phyloP scores from a whole-genome alignment of 495 filamentous ascomycete genomes.

The Friedmanniomyces endolithicus region DNA sequence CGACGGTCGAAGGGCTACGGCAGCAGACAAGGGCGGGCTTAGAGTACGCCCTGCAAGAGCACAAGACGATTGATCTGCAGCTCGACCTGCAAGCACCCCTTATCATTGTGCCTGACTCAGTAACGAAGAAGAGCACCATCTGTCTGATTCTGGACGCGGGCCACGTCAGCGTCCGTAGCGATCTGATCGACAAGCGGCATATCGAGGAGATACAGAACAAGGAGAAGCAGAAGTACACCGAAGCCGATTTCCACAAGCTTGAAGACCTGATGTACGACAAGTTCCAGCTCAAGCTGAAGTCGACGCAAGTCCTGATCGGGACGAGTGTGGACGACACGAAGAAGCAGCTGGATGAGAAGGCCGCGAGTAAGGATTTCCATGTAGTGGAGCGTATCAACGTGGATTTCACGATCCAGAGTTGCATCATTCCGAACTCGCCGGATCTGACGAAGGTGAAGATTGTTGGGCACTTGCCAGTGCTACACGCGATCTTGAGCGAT shows the following conservation, averaged over 20 bases:
- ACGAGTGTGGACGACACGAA: constrained; percentile 87
- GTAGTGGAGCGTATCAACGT: constrained; percentile 95
- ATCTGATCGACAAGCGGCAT: constrained; percentile 80
- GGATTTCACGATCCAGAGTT: constrained; percentile 82
- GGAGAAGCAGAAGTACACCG: constrained; percentile 74
- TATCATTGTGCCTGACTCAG: constrained; percentile 89
- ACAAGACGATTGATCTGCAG: constrained; percentile 94
- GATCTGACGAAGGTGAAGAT: constrained; percentile 87
- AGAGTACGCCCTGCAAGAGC: constrained; percentile 90
- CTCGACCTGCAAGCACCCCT: constrained; percentile 90
- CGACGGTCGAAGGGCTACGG: constrained; percentile 83
- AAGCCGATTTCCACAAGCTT: constrained; percentile 74
- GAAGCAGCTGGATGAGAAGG: constrained; percentile 59
- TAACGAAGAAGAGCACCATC: constrained; percentile 62
- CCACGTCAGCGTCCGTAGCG: constrained; percentile 85
- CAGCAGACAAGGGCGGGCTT: constrained; percentile 92
- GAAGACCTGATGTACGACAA: constrained; percentile 93
- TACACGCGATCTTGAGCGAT: constrained; percentile 85
- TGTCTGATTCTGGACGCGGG: constrained; percentile 93
- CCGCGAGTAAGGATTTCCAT: constrained; percentile 63
- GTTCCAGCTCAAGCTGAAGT: constrained; percentile 79
- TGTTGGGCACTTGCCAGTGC: constrained; percentile 79
- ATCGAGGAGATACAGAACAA: constrained; percentile 82
- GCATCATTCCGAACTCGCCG: constrained; percentile 84
- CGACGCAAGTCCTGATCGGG: constrained; percentile 88